Conservation (phyloP, 495 filamentous ascomycete species). For the Penicillium tannophilum region DNA sequence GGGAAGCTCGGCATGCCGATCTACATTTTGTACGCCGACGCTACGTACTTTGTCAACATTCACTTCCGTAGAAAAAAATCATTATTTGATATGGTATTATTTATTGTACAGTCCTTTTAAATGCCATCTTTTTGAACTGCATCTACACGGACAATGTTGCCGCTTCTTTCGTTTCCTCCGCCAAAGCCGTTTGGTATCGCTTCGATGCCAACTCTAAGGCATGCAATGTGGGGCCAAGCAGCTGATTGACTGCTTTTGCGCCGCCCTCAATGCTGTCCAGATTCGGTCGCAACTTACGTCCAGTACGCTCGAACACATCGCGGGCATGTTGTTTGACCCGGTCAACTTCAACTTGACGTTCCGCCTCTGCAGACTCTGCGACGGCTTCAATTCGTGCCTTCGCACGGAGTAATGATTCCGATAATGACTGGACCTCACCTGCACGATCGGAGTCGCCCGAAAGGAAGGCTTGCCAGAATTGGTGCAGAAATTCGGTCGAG, state of each 20-base stretch:
- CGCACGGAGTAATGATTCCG: conserved; percentile 74
- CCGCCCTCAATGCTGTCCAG: conserved; percentile 70
- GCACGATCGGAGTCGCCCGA: conserved; percentile 81
- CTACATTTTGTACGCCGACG: background rate
- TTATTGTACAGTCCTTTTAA: conserved; percentile 10
- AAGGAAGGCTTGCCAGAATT: conserved; percentile 90
- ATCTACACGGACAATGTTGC: conserved; percentile 21
- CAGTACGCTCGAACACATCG: conserved; percentile 67
- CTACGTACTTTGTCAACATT: background rate
- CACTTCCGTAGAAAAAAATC: too few species aligned
- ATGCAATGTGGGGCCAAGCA: conserved; percentile 70
- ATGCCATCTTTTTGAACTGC: conserved; percentile 10
- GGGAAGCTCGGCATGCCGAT: conserved; percentile 38
- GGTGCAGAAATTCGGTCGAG: conserved; percentile 89
- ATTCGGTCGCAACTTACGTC: conserved; percentile 66
- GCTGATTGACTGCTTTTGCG: conserved; percentile 68
- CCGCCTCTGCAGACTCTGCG: conserved; percentile 74
- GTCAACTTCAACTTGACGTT: conserved; percentile 59
- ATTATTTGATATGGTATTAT: conserved; percentile 15
- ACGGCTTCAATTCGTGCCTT: conserved; percentile 82
- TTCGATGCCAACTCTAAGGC: conserved; percentile 65
- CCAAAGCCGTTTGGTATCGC: conserved; percentile 65
- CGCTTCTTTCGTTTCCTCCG: conserved; percentile 55
- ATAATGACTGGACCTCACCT: conserved; percentile 70
- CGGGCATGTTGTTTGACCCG: conserved; percentile 66